Evolutionary conservation across 2,329 filamentous ascomycete species (phyloP), one percentile per base, ranked within the genome.

Genomic region (Epichloe uncinata): DNA sequence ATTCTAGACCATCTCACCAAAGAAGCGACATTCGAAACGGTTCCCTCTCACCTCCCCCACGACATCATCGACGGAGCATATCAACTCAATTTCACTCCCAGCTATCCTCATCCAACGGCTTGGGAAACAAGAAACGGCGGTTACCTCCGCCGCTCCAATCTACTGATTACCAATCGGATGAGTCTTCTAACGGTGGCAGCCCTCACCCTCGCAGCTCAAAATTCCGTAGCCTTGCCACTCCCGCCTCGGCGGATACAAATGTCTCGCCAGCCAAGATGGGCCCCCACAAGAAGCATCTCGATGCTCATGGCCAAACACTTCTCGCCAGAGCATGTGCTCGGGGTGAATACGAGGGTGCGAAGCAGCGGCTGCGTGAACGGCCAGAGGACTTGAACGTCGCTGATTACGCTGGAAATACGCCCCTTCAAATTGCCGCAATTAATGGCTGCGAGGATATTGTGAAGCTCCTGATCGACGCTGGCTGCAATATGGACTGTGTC

Each of bases 341-440:
- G 57, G 88, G 89, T 47, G 87, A 94, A 61, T 78, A 93, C 50
- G 86, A 91, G 2, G 73, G 74, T 9, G 89, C 87, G 15, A 90
- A 86, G 63, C 77, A 79, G 57, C 79, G 86, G 54, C 76, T 89
- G 34, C 73, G 77, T 8, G 87, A 94, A 62, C 79, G 89, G 18
- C 89, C 88, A 0, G 87, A 94, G 54, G 89, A 97, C 65, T 67
- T 97, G 49, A 87, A 98, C 58, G 78, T 90, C 51, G 81, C 87
- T 22, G 93, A 98, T 62, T 94, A 95, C 63, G 93, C 93, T 13
- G 87, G 88, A n/a, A 97, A 97, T 60, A 94, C 91, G 1, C 93
- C 93, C 73, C 73, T 98, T 35, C 93, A 98, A 65, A 93, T 95
- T 56, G 91, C 93, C 35, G 82, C 90, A 34, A 75, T 98, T 51